Conservation (phyloP, 192 early-diverging fungal species). For the Chytriomyces confervae region DNA sequence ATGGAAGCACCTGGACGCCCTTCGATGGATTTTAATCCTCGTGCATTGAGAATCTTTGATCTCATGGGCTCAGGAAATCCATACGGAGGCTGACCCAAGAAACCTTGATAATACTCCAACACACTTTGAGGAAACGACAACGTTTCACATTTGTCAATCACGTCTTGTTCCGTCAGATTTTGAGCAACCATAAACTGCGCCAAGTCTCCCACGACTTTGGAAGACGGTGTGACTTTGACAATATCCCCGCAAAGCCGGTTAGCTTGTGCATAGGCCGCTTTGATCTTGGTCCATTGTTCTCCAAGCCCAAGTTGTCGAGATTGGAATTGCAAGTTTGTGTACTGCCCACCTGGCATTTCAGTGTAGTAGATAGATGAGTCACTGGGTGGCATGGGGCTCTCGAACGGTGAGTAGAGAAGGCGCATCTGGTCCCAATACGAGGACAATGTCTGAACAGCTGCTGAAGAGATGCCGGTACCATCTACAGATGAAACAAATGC, state of each 20-base stretch:
- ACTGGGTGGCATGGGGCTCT: constrained; percentile 84
- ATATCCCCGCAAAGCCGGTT: constrained; percentile 94
- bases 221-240: constrained; percentile 97
- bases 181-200: constrained; percentile 98
- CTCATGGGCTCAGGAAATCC: constrained; percentile 94
- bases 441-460: constrained; percentile 84
- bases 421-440: constrained; percentile 97
- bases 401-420: constrained; percentile 95
- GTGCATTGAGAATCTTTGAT: constrained; percentile 70
- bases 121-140: constrained; percentile 93
- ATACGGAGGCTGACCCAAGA: constrained; percentile 90
- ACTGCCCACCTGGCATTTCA: constrained; percentile 98
- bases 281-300: constrained; percentile 88
- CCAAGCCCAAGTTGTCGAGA: constrained; percentile 92
- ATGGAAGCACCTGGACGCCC: constrained; percentile 83
- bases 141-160: constrained; percentile 74
- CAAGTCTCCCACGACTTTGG: constrained; percentile 97
- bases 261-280: constrained; percentile 86
- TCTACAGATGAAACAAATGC: constrained; percentile 87
- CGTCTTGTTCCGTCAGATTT: constrained; percentile 75
- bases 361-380: constrained; percentile 94
- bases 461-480: constrained; percentile 85
- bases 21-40: constrained; percentile 75
- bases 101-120: constrained; percentile 95
- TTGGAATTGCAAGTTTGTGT: constrained; percentile 99